phyloP scores from a whole-genome alignment of 306 rosid species.

The Medicago lupulina region DNA sequence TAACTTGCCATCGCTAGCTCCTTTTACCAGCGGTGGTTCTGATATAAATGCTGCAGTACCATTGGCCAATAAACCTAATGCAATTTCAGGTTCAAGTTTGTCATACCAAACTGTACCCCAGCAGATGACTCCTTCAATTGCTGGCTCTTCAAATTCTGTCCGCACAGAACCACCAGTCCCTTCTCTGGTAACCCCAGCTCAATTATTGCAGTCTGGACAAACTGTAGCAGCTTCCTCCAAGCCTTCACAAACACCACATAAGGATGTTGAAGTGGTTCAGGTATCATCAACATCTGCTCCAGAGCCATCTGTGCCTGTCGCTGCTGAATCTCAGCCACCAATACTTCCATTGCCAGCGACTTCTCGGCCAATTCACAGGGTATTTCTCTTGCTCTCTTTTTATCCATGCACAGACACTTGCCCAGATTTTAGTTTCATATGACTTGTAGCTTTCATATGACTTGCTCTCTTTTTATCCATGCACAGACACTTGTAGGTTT shows the following conservation, averaged over 20 bases:
- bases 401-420: neutral
- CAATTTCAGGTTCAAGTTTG: constrained; percentile 56
- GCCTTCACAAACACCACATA: constrained; percentile 64
- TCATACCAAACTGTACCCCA: constrained; percentile 64
- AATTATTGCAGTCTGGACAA: constrained; percentile 74
- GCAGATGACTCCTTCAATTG: constrained; percentile 49
- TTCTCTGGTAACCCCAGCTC: constrained; percentile 83
- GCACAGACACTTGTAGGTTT: no score
- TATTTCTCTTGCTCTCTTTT: constrained; percentile 32
- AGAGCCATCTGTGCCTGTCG: constrained; percentile 56
- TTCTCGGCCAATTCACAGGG: constrained; percentile 62
- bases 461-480: no score
- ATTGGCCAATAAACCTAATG: constrained; percentile 57
- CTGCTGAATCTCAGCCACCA: constrained; percentile 77
- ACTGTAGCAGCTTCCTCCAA: constrained; percentile 56
- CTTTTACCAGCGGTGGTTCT: constrained; percentile 49
- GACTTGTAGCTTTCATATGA: no score
- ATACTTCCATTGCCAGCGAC: constrained; percentile 75
- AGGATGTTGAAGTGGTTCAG: constrained; percentile 86
- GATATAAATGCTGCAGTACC: constrained; percentile 56
- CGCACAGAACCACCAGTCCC: constrained; percentile 57
- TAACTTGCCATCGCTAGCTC: constrained; percentile 57
- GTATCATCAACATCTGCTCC: constrained; percentile 58
- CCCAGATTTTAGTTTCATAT: constrained; percentile 15
- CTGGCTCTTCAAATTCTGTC: constrained; percentile 59